Evolutionary conservation across 106 monocot species (phyloP).

Genomic region (Dendrobium officinale): DNA sequence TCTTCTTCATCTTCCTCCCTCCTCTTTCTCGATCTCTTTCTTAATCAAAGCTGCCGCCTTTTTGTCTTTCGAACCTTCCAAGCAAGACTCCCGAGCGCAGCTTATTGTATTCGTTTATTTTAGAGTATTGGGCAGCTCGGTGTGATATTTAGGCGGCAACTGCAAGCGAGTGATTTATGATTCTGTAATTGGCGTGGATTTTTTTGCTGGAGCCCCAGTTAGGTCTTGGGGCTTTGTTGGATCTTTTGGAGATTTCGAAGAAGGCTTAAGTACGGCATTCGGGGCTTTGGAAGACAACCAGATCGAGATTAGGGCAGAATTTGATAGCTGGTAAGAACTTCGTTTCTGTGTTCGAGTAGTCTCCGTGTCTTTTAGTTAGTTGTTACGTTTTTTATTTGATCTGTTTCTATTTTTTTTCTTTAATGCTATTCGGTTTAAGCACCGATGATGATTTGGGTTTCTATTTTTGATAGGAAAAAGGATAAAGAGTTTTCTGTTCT

Average conservation of each 20-base stretch:
- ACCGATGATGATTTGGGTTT: background rate
- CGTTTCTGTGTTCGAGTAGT: background rate
- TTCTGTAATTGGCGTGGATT: background rate
- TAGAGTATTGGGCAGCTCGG: background rate
- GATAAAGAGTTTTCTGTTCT: background rate
- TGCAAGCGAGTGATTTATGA: background rate
- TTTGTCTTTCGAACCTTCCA: background rate
- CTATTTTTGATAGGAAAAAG: background rate
- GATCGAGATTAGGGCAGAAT: slow-evolving; percentile 10
- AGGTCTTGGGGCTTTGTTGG: background rate
- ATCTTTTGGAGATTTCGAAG: background rate
- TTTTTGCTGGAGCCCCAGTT: background rate
- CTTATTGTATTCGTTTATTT: background rate
- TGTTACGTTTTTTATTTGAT: background rate
- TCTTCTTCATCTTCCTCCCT: background rate
- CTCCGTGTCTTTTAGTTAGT: background rate
- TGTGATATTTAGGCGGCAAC: background rate
- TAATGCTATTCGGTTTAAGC: background rate
- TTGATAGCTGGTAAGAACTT: background rate
- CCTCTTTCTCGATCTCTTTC: background rate
- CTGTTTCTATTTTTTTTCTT: background rate
- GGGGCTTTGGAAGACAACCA: background rate
- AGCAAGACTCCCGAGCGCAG: background rate
- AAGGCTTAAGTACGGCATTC: background rate
- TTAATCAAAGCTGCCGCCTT: background rate